A percentile compares a stretch with the other conserved stretches of the same genome.
phyloP scores from a whole-genome alignment of 192 early-diverging fungal species.

The Rhizophlyctis rosea region DNA sequence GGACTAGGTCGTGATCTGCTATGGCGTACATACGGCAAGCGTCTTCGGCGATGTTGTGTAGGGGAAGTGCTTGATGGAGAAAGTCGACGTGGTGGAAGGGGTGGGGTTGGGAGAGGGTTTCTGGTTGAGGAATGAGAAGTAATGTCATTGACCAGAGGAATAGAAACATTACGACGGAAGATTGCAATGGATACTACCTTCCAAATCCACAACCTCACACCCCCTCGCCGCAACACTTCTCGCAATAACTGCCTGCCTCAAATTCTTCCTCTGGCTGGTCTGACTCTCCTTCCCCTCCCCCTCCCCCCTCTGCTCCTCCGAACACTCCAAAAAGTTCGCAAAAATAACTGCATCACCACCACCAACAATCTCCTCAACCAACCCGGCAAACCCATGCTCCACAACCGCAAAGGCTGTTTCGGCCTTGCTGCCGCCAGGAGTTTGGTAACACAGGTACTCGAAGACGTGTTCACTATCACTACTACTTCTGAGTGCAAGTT shows the following conservation, averaged over 20 bases:
- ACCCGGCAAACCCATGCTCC: slow-evolving; percentile 42
- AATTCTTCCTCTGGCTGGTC: slow-evolving; percentile 12
- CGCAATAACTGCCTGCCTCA: slow-evolving; percentile 42
- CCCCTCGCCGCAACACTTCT: slow-evolving; percentile 10
- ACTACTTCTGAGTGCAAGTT: no score
- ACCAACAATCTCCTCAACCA: neutral
- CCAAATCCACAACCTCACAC: slow-evolving; percentile 7
- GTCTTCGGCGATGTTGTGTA: slow-evolving; percentile 9
- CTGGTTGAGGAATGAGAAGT: slow-evolving; percentile 13
- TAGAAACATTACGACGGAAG: slow-evolving; percentile 1
- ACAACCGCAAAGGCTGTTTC: slow-evolving; percentile 44
- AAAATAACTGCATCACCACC: slow-evolving; percentile 3
- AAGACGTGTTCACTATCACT: slow-evolving; percentile 10
- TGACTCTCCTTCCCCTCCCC: neutral
- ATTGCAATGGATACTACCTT: neutral
- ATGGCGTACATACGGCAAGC: slow-evolving; percentile 30
- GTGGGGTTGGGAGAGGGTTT: slow-evolving; percentile 9
- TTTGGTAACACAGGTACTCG: slow-evolving; percentile 45
- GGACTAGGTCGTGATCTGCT: slow-evolving; percentile 29
- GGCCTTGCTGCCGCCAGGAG: slow-evolving; percentile 3
- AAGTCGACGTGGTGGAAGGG: slow-evolving; percentile 22
- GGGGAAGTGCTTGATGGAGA: slow-evolving; percentile 18
- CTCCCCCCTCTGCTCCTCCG: neutral
- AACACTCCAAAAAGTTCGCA: slow-evolving; percentile 18
- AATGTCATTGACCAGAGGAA: neutral